Conservation (phyloP, 75 land plant genomes). For the Pinus albicaulis region DNA sequence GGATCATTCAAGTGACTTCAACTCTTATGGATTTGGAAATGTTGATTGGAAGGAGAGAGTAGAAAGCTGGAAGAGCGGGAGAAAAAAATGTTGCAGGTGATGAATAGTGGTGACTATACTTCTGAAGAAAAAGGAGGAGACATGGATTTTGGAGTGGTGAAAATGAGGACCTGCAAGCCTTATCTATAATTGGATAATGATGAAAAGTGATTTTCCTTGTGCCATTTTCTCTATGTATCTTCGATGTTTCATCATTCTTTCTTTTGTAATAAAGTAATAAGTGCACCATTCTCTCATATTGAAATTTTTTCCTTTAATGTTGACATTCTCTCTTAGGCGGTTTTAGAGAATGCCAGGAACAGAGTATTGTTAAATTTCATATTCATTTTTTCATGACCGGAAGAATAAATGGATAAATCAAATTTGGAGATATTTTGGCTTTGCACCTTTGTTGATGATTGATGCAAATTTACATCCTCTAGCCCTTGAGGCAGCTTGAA, state of each 20-base stretch:
- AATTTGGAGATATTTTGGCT: conserved; percentile 38
- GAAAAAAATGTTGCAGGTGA: conserved; percentile 25
- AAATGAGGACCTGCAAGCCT: conserved; percentile 58
- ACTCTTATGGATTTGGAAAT: conserved; percentile 26
- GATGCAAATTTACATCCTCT: conserved; percentile 76
- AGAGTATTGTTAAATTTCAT: not conserved
- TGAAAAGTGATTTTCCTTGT: not conserved
- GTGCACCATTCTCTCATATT: not conserved
- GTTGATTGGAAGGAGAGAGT: conserved; percentile 44
- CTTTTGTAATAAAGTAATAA: not conserved
- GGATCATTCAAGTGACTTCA: conserved; percentile 23
- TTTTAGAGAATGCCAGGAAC: not conserved
- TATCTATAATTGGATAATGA: not conserved
- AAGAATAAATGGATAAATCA: conserved; percentile 74
- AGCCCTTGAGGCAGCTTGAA: conserved; percentile 75
- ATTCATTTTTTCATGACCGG: conserved; percentile 1
- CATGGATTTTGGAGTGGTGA: conserved; percentile 66
- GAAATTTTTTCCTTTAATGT: not conserved
- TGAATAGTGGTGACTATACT: conserved; percentile 40
- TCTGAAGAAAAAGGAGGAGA: conserved; percentile 52
- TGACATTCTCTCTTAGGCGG: not conserved
- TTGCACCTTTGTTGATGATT: conserved; percentile 79
- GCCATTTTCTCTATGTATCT: not conserved
- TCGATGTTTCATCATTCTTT: not conserved
- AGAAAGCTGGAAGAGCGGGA: conserved; percentile 33